These are phyloP conservation scores for Diplodia seriata DNA, from an alignment of 2,329 filamentous ascomycete species.

Conservation along the genomic window DNA sequence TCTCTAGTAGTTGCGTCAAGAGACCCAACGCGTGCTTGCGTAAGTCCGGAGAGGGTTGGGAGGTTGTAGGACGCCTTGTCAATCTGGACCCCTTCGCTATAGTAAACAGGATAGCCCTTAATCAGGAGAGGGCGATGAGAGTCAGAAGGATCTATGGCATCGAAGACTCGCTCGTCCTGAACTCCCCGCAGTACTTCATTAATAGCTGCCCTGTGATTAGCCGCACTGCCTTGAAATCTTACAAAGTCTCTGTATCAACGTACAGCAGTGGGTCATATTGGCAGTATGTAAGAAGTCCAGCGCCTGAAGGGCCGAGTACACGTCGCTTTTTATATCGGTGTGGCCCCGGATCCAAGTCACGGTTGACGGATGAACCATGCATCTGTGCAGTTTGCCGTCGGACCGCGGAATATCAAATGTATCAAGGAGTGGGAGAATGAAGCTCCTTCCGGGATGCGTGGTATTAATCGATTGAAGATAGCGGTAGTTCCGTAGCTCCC, in stretches of 20 bases:
- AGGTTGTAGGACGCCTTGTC: background rate
- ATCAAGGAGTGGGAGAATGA: background rate
- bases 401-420: slow-evolving; percentile 4
- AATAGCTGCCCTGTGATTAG: background rate
- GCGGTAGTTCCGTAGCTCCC: background rate
- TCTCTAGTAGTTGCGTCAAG: fast-evolving
- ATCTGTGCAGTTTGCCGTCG: background rate
- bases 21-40: background rate
- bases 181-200: background rate
- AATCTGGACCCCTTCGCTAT: background rate
- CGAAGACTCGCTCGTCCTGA: background rate
- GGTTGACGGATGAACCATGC: background rate
- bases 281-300: background rate
- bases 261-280: background rate
- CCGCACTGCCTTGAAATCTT: background rate
- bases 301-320: background rate
- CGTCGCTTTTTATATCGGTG: background rate
- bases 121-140: background rate
- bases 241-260: background rate
- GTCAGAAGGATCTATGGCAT: background rate
- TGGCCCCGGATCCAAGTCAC: background rate
- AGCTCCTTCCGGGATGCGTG: background rate
- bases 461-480: background rate
- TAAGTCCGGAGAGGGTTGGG: background rate
- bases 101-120: background rate